A percentile compares a stretch with the other conserved stretches of the same genome.
Evolutionary conservation across 495 filamentous ascomycete genomes (phyloP).

Genomic region (Penicillium subrubescens): DNA sequence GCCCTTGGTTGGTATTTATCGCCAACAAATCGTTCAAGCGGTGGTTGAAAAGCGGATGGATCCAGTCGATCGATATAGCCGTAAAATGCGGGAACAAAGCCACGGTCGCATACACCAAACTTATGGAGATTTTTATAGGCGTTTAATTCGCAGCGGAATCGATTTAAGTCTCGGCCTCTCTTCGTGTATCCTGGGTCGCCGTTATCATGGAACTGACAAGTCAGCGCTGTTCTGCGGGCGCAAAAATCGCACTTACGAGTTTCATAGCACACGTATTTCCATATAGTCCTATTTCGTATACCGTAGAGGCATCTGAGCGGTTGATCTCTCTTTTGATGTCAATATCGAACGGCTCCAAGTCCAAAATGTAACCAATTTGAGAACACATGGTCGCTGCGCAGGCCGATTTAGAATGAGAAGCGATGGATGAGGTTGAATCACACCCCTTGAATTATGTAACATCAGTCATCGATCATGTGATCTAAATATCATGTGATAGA

Average conservation of each 20-base stretch:
- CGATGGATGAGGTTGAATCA: too few relatives aligned
- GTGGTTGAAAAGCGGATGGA: constrained; percentile 20
- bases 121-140: constrained; percentile 26
- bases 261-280: constrained; percentile 7
- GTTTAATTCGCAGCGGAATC: constrained; percentile 27
- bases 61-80: constrained; percentile 27
- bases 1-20: constrained; percentile 18
- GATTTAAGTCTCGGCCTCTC: constrained; percentile 27
- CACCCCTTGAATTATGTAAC: too few relatives aligned
- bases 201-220: constrained; percentile 6
- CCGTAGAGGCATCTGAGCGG: constrained; percentile 5
- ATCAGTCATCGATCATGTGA: too few relatives aligned
- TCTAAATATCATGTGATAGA: too few relatives aligned
- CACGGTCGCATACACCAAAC: constrained; percentile 20
- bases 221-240: constrained; percentile 6
- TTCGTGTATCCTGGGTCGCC: constrained; percentile 20
- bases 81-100: constrained; percentile 26
- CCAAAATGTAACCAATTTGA: not conserved
- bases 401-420: not conserved
- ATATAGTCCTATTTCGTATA: constrained; percentile 6
- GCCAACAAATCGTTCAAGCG: constrained; percentile 16
- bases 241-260: constrained; percentile 4
- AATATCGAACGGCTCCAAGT: constrained; percentile 5
- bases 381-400: not conserved
- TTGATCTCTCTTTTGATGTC: constrained; percentile 7